phyloP scores from a whole-genome alignment of 768 basidiomycete species.

The Mycena rosella region DNA sequence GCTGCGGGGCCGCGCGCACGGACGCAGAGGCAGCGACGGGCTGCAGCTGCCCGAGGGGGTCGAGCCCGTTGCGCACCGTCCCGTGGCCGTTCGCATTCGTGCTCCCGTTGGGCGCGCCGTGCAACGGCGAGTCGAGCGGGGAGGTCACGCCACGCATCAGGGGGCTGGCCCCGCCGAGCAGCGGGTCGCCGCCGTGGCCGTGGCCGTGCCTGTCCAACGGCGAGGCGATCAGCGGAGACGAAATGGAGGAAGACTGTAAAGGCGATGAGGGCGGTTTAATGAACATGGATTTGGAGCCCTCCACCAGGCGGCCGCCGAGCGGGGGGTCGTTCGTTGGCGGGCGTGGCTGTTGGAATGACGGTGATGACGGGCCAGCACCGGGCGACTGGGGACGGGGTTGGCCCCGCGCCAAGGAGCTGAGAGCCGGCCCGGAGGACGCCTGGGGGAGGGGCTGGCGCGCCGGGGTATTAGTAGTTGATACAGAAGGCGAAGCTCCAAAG shows the following conservation, averaged over 20 bases:
- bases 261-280: conserved; percentile 62
- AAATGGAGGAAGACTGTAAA: conserved; percentile 49
- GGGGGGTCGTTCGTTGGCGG: conserved; percentile 59
- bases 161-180: conserved; percentile 44
- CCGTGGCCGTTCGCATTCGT: conserved; percentile 31
- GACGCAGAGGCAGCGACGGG: conserved; percentile 79
- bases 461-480: conserved; percentile 14
- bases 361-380: too few species aligned
- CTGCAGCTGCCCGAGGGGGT: conserved; percentile 73
- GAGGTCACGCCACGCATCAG: conserved; percentile 41
- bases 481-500: conserved; percentile 28
- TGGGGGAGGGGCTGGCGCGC: conserved; percentile 45
- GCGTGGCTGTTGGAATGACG: conserved; percentile 47
- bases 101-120: conserved; percentile 29
- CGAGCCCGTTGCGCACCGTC: conserved; percentile 53
- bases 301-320: conserved; percentile 74
- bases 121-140: conserved; percentile 43
- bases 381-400: too few species aligned
- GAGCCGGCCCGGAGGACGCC: too few species aligned
- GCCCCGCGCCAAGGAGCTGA: too few species aligned
- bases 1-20: conserved; percentile 77
- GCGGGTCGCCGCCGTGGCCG: conserved; percentile 49
- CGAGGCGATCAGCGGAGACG: conserved; percentile 48
- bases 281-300: conserved; percentile 88
- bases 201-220: conserved; percentile 27